Base-by-base conservation (phyloP, 768 basidiomycete genomes). In the Lentinus tigrinus region DNA sequence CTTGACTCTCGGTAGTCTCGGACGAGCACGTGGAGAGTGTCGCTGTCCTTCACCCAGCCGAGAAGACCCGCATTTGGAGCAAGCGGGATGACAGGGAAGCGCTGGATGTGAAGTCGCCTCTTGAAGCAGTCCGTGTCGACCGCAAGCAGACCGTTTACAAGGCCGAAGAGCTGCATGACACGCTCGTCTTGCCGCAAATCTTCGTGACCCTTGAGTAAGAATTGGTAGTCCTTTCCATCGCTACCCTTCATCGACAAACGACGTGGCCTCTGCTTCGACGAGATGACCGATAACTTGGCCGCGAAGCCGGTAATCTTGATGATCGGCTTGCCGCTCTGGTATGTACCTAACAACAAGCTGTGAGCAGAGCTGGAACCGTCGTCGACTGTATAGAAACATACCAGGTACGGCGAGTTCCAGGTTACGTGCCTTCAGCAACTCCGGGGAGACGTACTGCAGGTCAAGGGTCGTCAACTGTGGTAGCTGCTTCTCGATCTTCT, bases 171-270 rank as follows among this genome's bases (percentile, higher is more conserved):
- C 72, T 99, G 97, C 96, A 98, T 98, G 55, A 98, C 97, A 61
- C 97, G 85, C 67, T 99, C 97, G 70, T 99, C 97, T 74, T 98
- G 97, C 39, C 97, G 94, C 50, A 99, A 80, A 76, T 99, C 97
- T 75, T 99, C 97, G 72, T 99, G 97, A 8, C 97, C 97, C 81
- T 99, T 99, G 52, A 99, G 80, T 31, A 81, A 65, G 70, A 93
- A 99, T 67, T 93, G 88, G 67, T 98, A 96, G 62, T 98, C 97
- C 65, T 87, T 82, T 7, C 93, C 95, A 72, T 99, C 97, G 52
- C 86, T 88, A 9, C 97, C 97, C 67, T 86, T 88, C 54, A 98
- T 76, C 16, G 83, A 88, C 23, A 97, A 79, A 47, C 93, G 87
- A 43, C 97, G 85, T 1, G 97, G 97, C 1, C 96, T 87, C 74